phyloP scores from a whole-genome alignment of 768 basidiomycete species.

The Cystobasidium onofrii region DNA sequence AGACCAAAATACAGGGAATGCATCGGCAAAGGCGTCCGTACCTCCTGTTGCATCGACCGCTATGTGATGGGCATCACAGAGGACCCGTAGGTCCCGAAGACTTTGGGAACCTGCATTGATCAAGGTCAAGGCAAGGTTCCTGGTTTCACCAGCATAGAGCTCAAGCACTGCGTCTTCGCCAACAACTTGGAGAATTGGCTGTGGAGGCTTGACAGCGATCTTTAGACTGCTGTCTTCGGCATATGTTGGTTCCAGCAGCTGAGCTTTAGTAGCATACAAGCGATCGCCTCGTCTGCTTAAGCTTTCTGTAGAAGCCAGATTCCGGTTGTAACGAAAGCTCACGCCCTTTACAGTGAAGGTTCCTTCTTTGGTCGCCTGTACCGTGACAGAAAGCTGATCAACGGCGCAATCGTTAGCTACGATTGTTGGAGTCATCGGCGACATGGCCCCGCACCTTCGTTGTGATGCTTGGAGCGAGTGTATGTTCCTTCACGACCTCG shows the following conservation, averaged over 20 bases:
- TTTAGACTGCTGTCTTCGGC: slow-evolving; percentile 59
- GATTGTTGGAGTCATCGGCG: no score
- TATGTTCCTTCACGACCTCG: not conserved
- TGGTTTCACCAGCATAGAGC: slow-evolving; percentile 44
- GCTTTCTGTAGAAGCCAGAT: slow-evolving; percentile 61
- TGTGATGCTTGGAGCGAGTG: slow-evolving; percentile 29
- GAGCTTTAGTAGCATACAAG: slow-evolving; percentile 64
- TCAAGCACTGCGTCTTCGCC: slow-evolving; percentile 33
- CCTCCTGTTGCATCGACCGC: not conserved
- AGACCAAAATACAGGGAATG: not conserved
- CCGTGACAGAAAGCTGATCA: slow-evolving; percentile 19
- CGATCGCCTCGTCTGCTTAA: slow-evolving; percentile 64
- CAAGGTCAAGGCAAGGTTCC: slow-evolving; percentile 43
- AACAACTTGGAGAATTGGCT: slow-evolving; percentile 55
- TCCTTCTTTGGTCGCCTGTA: slow-evolving; percentile 19
- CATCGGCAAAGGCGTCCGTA: not conserved
- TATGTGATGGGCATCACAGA: slow-evolving; percentile 27
- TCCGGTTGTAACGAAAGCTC: slow-evolving; percentile 57
- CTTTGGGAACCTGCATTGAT: slow-evolving; percentile 30
- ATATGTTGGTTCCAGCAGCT: slow-evolving; percentile 63
- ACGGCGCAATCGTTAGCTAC: no score
- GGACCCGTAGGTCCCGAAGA: slow-evolving; percentile 8
- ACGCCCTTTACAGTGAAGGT: slow-evolving; percentile 57
- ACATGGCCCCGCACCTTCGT: no score
- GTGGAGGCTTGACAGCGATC: slow-evolving; percentile 58